Evolutionary conservation across 345 rosid species (phyloP), one percentile per base, ranked within the genome.

Genomic region (Aquilaria sinensis): DNA sequence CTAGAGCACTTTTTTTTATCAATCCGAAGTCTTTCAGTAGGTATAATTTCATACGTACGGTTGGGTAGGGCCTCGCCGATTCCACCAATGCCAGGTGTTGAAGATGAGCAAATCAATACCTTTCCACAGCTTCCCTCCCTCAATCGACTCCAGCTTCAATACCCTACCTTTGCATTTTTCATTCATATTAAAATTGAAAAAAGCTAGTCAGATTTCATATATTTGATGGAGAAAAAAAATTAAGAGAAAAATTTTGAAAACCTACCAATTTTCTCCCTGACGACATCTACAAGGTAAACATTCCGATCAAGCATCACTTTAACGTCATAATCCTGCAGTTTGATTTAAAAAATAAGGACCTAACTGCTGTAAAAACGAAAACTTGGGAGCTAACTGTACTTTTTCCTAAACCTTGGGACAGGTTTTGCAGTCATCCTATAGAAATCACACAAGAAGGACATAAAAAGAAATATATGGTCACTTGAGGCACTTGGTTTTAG

Each of bases 31-130:
- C 23, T 16, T 16, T 16, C 23, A 16, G 23, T 16, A 16, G 23
- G 23, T 16, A n/a, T 14, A 10, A 30, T 3, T 52, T n/a, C 3
- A 3, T 14, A 45, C 92, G 1, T 74, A 91, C 92, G 90, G 83
- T 71, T 91, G 86, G 55, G 80, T 9, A 7, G 83, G 77, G 64
- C 92, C 95, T 52, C 85, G 80, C 1, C 88, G 90, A 61, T 74
- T 79, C 96, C 96, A 89, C 96, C 96, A 92, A 59, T 89, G 93
- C 96, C 96, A 89, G 11, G 96, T 85, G 63, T 89, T 92, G 81
- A 92, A 92, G 69, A 89, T 77, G 59, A 92, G 78, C 67, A 87
- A 13, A 72, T 92, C 89, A 16, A 81, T 71, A 6, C 75, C 78
- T 57, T 41, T 70, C 98, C 98, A 92, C 5, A 75, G 70, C 61